A percentile compares a stretch with the other conserved stretches of the same genome.
Conservation (phyloP, 1,284 basidiomycete species). For the Apiotrichum akiyoshidainum region DNA sequence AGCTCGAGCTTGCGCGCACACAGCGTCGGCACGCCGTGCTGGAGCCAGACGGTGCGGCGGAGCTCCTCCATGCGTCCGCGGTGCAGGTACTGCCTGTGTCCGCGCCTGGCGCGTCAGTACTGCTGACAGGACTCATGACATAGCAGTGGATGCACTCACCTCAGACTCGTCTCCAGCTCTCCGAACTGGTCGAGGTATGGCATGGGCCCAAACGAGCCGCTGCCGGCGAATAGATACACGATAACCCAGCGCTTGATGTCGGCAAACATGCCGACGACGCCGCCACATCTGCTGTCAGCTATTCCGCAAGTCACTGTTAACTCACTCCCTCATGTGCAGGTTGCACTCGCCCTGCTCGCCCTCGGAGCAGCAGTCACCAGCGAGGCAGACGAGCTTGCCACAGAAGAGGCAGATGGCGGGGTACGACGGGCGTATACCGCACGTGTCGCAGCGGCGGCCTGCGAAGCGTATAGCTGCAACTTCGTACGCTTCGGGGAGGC, state of each 20-base stretch:
- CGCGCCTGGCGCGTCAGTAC: slow-evolving; percentile 58
- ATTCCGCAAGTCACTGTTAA: slow-evolving; percentile 31
- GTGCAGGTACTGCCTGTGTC: slow-evolving; percentile 84
- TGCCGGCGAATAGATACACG: slow-evolving; percentile 84
- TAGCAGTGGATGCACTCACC: slow-evolving; percentile 56
- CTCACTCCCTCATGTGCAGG: slow-evolving; percentile 87
- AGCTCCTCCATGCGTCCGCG: slow-evolving; percentile 86
- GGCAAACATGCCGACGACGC: slow-evolving; percentile 83
- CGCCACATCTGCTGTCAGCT: slow-evolving; percentile 68
- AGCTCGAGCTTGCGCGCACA: slow-evolving; percentile 86
- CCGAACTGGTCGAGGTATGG: slow-evolving; percentile 95
- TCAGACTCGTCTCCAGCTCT: slow-evolving; percentile 87
- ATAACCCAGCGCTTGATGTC: slow-evolving; percentile 89
- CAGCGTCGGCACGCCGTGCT: slow-evolving; percentile 82
- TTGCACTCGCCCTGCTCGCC: slow-evolving; percentile 81
- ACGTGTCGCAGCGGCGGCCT: slow-evolving; percentile 69
- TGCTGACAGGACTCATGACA: background rate
- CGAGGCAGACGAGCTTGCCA: slow-evolving; percentile 82
- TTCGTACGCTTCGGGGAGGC: slow-evolving; percentile 78
- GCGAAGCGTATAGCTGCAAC: slow-evolving; percentile 70
- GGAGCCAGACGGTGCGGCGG: slow-evolving; percentile 75
- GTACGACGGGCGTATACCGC: slow-evolving; percentile 74
- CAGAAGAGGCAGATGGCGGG: slow-evolving; percentile 92
- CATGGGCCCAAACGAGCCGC: slow-evolving; percentile 80
- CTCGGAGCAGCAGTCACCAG: slow-evolving; percentile 88